Percentiles rank a stretch among this genome's conserved stretches.
phyloP scores from a whole-genome alignment of 805 yeast species.

The Metschnikowia cerradonensis region DNA sequence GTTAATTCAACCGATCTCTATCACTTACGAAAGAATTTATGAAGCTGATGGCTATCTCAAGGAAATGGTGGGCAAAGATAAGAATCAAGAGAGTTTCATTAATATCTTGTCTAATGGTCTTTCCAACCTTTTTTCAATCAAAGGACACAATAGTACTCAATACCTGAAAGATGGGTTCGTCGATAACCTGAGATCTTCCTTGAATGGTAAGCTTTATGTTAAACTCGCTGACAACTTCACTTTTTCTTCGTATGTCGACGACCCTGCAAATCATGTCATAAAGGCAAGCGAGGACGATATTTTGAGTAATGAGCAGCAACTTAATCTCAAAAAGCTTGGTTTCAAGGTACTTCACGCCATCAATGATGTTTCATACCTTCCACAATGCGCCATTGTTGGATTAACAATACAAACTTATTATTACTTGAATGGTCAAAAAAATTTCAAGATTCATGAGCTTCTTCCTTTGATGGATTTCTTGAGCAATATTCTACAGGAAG shows the following conservation, averaged over 20 bases:
- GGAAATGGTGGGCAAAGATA: slow-evolving; percentile 55
- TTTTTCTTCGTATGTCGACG: slow-evolving; percentile 25
- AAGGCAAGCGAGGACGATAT: slow-evolving; percentile 14
- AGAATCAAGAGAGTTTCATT: slow-evolving; percentile 47
- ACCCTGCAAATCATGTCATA: slow-evolving; percentile 12
- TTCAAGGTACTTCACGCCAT: slow-evolving; percentile 51
- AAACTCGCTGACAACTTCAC: slow-evolving; percentile 32
- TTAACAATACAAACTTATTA: slow-evolving; percentile 35
- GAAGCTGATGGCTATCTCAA: slow-evolving; percentile 52
- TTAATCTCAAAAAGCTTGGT: slow-evolving; percentile 47
- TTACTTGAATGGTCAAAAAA: slow-evolving; percentile 18
- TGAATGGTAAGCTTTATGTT: slow-evolving; percentile 37
- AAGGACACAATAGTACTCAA: slow-evolving; percentile 1
- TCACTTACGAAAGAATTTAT: slow-evolving; percentile 57
- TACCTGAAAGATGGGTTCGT: slow-evolving; percentile 22
- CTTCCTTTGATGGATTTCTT: slow-evolving; percentile 30
- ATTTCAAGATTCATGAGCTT: slow-evolving; percentile 21
- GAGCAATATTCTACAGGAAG: slow-evolving; percentile 21
- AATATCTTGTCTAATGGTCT: slow-evolving; percentile 36
- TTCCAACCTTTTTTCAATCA: slow-evolving; percentile 23
- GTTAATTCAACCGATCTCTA: slow-evolving; percentile 49
- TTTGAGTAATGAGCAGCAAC: slow-evolving; percentile 24
- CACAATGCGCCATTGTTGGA: slow-evolving; percentile 54
- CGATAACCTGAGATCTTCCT: slow-evolving; percentile 25
- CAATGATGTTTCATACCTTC: slow-evolving; percentile 46